A percentile compares a stretch with the other conserved stretches of the same genome.
These are phyloP conservation scores for Penicillium tannophilum DNA, from an alignment of 495 filamentous ascomycete species.

Conservation along the genomic window DNA sequence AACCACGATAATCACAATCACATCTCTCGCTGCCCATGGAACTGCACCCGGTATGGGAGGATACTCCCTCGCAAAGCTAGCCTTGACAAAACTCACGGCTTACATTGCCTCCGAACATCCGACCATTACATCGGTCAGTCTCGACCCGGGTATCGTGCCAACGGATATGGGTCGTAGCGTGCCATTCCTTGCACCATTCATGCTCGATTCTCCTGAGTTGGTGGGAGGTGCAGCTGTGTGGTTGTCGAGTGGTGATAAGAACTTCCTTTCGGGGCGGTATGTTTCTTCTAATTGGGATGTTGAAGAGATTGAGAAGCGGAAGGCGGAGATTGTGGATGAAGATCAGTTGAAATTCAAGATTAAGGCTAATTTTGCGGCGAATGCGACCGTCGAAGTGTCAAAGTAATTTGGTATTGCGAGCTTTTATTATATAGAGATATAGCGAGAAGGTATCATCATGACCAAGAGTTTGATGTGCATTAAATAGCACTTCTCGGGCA, in stretches of 20 bases:
- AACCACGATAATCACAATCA: constrained; percentile 45
- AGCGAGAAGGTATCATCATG: no score
- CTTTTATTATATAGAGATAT: background rate
- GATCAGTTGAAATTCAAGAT: background rate
- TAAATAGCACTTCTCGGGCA: no score
- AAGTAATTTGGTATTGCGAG: background rate
- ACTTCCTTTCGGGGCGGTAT: constrained; percentile 45
- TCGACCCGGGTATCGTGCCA: constrained; percentile 43
- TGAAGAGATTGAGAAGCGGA: constrained; percentile 40
- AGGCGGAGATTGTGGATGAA: constrained; percentile 38
- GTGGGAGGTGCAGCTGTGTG: constrained; percentile 44
- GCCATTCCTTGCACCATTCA: constrained; percentile 28
- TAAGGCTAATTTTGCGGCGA: background rate
- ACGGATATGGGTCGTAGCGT: constrained; percentile 34
- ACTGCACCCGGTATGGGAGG: constrained; percentile 33
- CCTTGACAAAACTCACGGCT: constrained; percentile 29
- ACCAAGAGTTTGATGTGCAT: no score
- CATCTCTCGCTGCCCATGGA: constrained; percentile 29
- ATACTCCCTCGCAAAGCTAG: constrained; percentile 44
- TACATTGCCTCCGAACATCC: constrained; percentile 37
- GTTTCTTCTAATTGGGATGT: constrained; percentile 49
- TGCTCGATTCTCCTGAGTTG: constrained; percentile 37
- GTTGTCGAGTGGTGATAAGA: constrained; percentile 36
- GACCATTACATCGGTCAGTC: constrained; percentile 34
- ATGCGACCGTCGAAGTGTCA: background rate